Evolutionary conservation across 768 basidiomycete species (phyloP).

Genomic region (Boletus reticuloceps): DNA sequence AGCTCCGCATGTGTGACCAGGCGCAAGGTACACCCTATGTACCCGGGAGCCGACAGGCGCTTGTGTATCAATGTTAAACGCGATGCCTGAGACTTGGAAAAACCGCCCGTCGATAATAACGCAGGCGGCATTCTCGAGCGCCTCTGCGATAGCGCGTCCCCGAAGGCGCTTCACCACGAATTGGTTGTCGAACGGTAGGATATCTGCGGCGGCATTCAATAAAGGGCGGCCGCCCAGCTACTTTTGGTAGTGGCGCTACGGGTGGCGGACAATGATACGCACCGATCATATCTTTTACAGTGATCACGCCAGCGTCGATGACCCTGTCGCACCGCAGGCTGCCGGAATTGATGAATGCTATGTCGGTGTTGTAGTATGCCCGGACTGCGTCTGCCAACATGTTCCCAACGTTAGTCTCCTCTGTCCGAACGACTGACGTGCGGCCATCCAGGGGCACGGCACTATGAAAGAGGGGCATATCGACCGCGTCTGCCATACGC

Average conservation of each 20-base stretch:
- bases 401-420: constrained; percentile 1
- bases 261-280: background rate
- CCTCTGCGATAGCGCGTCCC: background rate
- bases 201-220: background rate
- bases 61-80: background rate
- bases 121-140: constrained; percentile 11
- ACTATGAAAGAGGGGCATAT: constrained; percentile 1
- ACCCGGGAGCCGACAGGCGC: constrained; percentile 2
- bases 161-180: constrained; percentile 4
- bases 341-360: constrained; percentile 4
- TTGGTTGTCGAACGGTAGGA: constrained; percentile 3
- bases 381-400: constrained; percentile 17
- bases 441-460: constrained; percentile 5
- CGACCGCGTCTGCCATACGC: background rate
- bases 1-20: background rate
- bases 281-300: constrained; percentile 16
- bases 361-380: constrained; percentile 18
- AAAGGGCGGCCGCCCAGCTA: too few species aligned
- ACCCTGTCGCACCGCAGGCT: constrained; percentile 5
- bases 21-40: background rate
- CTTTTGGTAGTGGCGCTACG: background rate
- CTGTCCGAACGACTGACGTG: background rate
- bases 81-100: constrained; percentile 2
- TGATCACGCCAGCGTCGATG: constrained; percentile 2
- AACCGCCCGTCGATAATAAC: constrained; percentile 6